Evolutionary conservation across 257 asterid species (phyloP), one percentile per base, ranked within the genome.

Genomic region (Solanum pennellii): DNA sequence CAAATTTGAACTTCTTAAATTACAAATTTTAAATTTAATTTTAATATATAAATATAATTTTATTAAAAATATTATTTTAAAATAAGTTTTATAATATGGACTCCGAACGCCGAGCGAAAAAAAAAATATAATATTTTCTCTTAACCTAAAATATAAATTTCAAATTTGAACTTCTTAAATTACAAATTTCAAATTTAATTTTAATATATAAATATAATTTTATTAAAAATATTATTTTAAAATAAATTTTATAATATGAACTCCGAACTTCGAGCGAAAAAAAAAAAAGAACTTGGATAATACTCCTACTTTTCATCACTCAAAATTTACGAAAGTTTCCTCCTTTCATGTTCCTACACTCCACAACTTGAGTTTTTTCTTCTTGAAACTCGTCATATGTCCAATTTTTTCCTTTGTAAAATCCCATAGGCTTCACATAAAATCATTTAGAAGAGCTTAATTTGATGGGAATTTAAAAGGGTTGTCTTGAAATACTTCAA

Each of bases 401-500:
- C n/a, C 29, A 47, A 47, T 47, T 15, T 23, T 27, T 83, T 33
- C 69, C 23, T n/a, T 5, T 31, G 29, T 35, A 69, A 71, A 85
- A 42, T 31, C 83, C 66, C 9, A 75, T 39, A 39, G 3, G 12
- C 1, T 21, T 37, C 82, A 11, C 15, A 15, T 2, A 23, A 86
- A 73, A 20, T 52, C 76, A 6, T 12, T 89, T 20, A 82, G 45
- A 3, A 86, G 85, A 75, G 88, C 90, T 65, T 59, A 82, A 27
- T 88, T 83, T 11, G 92, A 86, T 27, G 23, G 84, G 31, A 72
- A 89, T 44, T 90, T 89, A 86, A 85, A 87, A 85, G 89, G 88
- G 62, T 83, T 89, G 77, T 25, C 84, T 77, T 77, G 27, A 47
- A 47, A 9, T 80, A 45, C 87, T 41, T 86, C 83, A 18, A 71